phyloP scores from a whole-genome alignment of 495 filamentous ascomycete species.

The Peziza echinospora region DNA sequence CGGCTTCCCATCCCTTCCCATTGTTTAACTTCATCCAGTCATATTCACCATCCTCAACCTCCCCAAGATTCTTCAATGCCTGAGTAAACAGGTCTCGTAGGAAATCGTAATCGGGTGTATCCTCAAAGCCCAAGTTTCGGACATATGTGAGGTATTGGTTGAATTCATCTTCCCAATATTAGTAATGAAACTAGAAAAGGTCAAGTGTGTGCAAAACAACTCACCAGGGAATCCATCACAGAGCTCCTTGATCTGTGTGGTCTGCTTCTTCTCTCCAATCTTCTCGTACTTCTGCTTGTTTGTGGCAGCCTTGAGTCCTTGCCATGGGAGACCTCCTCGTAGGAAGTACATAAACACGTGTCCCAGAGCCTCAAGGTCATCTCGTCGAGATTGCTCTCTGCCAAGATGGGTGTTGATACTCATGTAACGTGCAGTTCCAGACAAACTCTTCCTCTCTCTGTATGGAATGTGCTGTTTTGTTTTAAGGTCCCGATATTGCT shows the following conservation, averaged over 20 bases:
- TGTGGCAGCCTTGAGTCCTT: slow-evolving; percentile 93
- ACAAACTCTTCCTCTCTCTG: slow-evolving; percentile 89
- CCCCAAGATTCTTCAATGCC: slow-evolving; percentile 81
- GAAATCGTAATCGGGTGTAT: slow-evolving; percentile 96
- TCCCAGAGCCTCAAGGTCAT: slow-evolving; percentile 87
- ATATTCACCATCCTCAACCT: slow-evolving; percentile 95
- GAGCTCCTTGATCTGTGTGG: slow-evolving; percentile 85
- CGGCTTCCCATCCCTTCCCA: slow-evolving; percentile 79
- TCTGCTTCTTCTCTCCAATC: slow-evolving; percentile 99
- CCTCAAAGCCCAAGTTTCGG: slow-evolving; percentile 93
- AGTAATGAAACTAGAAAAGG: not conserved
- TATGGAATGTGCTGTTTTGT: slow-evolving; percentile 99
- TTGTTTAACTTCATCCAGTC: slow-evolving; percentile 99
- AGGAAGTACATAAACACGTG: slow-evolving; percentile 99
- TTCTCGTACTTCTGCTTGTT: slow-evolving; percentile 99
- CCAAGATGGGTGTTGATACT: slow-evolving; percentile 98
- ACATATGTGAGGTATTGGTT: slow-evolving; percentile 95
- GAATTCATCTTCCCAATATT: slow-evolving; percentile 50
- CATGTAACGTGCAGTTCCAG: slow-evolving; percentile 96
- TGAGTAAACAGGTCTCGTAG: slow-evolving; percentile 90
- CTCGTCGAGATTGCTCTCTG: slow-evolving; percentile 84
- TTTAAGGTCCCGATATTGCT: slow-evolving; percentile 97
- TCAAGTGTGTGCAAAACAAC: not conserved
- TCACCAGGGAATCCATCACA: slow-evolving; percentile 82
- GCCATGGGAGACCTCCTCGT: slow-evolving; percentile 88